Conservation (phyloP, 306 rosid species). For the Biancaea sappan region DNA sequence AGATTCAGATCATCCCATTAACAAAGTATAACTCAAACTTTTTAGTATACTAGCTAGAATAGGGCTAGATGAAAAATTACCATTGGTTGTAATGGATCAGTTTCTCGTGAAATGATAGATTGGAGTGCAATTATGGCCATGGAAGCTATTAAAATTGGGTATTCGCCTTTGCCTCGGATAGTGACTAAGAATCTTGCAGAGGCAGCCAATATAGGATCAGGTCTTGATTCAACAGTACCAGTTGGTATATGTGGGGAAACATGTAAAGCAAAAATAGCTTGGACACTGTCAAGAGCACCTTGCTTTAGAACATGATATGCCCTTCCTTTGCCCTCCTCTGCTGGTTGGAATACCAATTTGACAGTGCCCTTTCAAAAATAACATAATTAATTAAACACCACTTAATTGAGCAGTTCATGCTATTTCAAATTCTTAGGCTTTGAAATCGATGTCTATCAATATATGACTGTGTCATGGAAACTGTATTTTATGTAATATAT, state of each 20-base stretch:
- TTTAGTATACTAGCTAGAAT: background rate
- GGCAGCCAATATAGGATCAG: slow-evolving; percentile 55
- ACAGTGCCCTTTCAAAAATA: slow-evolving; percentile 50
- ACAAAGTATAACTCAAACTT: no score
- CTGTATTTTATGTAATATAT: background rate
- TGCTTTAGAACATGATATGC: slow-evolving; percentile 58
- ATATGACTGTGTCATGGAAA: background rate
- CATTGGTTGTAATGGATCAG: slow-evolving; percentile 40
- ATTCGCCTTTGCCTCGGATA: slow-evolving; percentile 52
- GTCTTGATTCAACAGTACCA: slow-evolving; percentile 51
- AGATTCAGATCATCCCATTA: no score
- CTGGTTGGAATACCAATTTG: slow-evolving; percentile 72
- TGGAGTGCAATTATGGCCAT: slow-evolving; percentile 51
- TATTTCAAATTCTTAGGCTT: background rate
- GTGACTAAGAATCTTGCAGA: slow-evolving; percentile 51
- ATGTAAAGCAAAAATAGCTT: slow-evolving; percentile 57
- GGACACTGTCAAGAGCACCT: slow-evolving; percentile 49
- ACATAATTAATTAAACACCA: no score
- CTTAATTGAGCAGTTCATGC: background rate
- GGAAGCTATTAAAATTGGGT: slow-evolving; percentile 53
- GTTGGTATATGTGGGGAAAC: slow-evolving; percentile 31
- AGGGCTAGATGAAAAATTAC: slow-evolving; percentile 4
- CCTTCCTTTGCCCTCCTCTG: slow-evolving; percentile 59
- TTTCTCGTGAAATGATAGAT: slow-evolving; percentile 59
- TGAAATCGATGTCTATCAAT: background rate